Percentiles rank a stretch among this genome's conserved stretches.
phyloP scores from a whole-genome alignment of 495 filamentous ascomycete species.

The Coniosporium apollinis region DNA sequence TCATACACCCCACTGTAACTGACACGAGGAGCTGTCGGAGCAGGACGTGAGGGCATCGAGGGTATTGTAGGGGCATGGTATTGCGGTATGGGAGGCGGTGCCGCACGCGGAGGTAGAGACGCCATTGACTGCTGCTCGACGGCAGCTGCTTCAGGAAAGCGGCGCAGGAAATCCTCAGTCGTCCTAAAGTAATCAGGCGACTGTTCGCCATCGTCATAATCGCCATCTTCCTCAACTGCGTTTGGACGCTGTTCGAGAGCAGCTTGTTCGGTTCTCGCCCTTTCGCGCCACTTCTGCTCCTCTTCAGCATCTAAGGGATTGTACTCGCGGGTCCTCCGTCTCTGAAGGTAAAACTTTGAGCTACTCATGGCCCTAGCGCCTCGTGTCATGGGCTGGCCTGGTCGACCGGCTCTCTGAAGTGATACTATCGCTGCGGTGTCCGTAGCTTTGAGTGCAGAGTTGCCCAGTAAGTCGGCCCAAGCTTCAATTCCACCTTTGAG shows the following conservation, averaged over 20 bases:
- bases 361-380: slow-evolving; percentile 36
- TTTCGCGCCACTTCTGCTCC: slow-evolving; percentile 41
- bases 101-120: slow-evolving; percentile 2
- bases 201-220: slow-evolving; percentile 20
- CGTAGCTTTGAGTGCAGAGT: slow-evolving; percentile 43
- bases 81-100: slow-evolving; percentile 15
- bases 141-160: slow-evolving; percentile 56
- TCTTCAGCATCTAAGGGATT: slow-evolving; percentile 45
- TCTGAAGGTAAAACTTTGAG: slow-evolving; percentile 36
- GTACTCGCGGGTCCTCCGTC: slow-evolving; percentile 38
- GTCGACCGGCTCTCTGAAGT: slow-evolving; percentile 27
- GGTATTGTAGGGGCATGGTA: slow-evolving; percentile 13
- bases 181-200: slow-evolving; percentile 33
- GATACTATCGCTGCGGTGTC: slow-evolving; percentile 36
- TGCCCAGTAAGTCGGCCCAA: slow-evolving; percentile 66
- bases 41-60: slow-evolving; percentile 45
- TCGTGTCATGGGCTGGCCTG: slow-evolving; percentile 33
- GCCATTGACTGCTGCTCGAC: slow-evolving; percentile 61
- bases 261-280: slow-evolving; percentile 35
- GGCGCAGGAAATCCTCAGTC: slow-evolving; percentile 65
- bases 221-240: slow-evolving; percentile 24
- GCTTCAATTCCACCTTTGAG: slow-evolving; percentile 68
- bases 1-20: slow-evolving; percentile 84
- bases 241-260: slow-evolving; percentile 29
- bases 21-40: slow-evolving; percentile 66